phyloP scores from a whole-genome alignment of 2,329 filamentous ascomycete genomes.

The Epichloe coenophiala region DNA sequence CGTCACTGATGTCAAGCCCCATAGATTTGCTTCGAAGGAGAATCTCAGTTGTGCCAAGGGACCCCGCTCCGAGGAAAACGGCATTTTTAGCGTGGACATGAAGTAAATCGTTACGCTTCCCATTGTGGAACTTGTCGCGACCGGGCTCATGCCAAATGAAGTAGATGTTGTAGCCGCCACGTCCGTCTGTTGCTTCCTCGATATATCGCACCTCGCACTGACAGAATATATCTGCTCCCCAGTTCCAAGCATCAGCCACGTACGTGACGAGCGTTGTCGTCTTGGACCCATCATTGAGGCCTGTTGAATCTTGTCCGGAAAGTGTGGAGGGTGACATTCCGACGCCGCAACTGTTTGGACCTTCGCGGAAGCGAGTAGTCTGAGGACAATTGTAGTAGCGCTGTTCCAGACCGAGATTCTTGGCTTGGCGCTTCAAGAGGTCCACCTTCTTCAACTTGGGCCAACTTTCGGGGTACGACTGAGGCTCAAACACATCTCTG shows the following conservation, averaged over 20 bases:
- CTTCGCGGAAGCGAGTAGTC: constrained; percentile 49
- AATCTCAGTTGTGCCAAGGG: constrained; percentile 53
- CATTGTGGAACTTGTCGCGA: constrained; percentile 37
- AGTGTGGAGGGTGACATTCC: constrained; percentile 46
- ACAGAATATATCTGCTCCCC: constrained; percentile 60
- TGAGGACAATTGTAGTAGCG: constrained; percentile 44
- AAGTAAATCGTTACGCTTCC: constrained; percentile 45
- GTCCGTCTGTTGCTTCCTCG: constrained; percentile 30
- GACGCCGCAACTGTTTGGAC: constrained; percentile 49
- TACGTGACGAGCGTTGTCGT: constrained; percentile 56
- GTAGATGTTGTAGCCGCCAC: constrained; percentile 47
- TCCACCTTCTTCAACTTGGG: constrained; percentile 44
- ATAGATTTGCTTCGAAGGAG: constrained; percentile 45
- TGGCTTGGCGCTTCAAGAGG: constrained; percentile 43
- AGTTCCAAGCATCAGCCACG: constrained; percentile 56
- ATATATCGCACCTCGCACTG: constrained; percentile 53
- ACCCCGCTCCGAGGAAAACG: constrained; percentile 53
- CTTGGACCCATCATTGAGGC: constrained; percentile 55
- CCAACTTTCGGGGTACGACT: constrained; percentile 42
- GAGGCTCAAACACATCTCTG: constrained; percentile 42
- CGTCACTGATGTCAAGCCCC: constrained; percentile 43
- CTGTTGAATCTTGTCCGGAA: constrained; percentile 49
- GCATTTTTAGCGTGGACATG: constrained; percentile 53
- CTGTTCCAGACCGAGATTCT: constrained; percentile 32
- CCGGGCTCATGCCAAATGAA: constrained; percentile 51